Base-by-base conservation (phyloP, 805 yeast species). In the Saccharomycopsis oosterbeekiorum region DNA sequence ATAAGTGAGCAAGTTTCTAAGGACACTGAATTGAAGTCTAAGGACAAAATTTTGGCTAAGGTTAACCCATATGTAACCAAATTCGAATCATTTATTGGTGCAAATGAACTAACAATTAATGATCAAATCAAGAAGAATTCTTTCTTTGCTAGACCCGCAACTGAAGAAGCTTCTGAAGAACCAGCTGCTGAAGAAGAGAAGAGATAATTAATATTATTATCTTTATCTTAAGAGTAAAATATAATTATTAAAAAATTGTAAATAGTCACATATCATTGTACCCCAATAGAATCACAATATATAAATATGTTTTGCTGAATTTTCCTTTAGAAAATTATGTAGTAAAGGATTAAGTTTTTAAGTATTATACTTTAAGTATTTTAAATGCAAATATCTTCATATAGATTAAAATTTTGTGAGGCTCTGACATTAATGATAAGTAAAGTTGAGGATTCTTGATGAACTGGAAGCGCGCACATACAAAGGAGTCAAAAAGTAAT, bases 91-190 rank as follows among this genome's bases (percentile, higher is more conserved):
- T 19, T 55, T 10, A 57, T 40, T 43, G 12, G n/a, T 12, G 37
- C 43, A 12, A 42, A 40, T 19, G 58, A 53, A 29, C 36, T 36
- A 34, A 62, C 42, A 54, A 24, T 62, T 26, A 57, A 62, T 29
- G 53, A 58, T n/a, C 34, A 19, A n/a, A 50, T 62, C 2, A 24
- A 19, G 21, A 55, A 43, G 15, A 56, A 60, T 21, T 54, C 56
- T 8, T 41, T 60, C 17, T 58, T 56, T 21, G 63, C 59, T 29
- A 62, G 58, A 29, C 64, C 64, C 5, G 55, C 10, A 8, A 57
- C 41, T 17, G 55, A 37, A 29, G 39, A 41, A 43, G 55, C 37
- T 15, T 57, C 34, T 29, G 57, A 57, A 57, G 58, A 41, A 24
- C 55, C 53, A 34, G 56, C 55, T 17, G 21, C n/a, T 26, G 43